Evolutionary conservation across 805 yeast species (phyloP).

Genomic region (Scheffersomyces stipitis): DNA sequence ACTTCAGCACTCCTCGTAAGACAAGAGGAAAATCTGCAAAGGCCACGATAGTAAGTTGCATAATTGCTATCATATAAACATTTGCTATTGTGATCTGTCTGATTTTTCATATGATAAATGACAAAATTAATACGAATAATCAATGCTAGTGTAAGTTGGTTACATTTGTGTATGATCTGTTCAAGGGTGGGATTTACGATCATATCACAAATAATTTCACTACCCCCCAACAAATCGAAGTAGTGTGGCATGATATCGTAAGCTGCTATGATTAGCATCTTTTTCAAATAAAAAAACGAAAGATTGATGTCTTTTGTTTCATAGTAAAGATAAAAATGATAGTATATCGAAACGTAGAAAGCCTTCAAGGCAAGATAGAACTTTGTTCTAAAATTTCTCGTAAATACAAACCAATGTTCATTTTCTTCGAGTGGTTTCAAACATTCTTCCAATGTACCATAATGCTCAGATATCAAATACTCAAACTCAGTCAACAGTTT

Average conservation of each 20-base stretch:
- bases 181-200: conserved; percentile 34
- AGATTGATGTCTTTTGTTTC: conserved; percentile 27
- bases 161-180: conserved; percentile 29
- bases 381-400: neutral
- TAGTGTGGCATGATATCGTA: conserved; percentile 34
- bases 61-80: conserved; percentile 6
- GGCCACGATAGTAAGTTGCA: conserved; percentile 13
- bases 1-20: conserved; percentile 8
- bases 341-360: neutral
- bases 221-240: conserved; percentile 28
- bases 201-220: conserved; percentile 24
- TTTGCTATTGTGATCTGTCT: conserved; percentile 16
- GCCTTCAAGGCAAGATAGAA: neutral
- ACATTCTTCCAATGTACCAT: conserved; percentile 13
- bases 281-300: conserved; percentile 38
- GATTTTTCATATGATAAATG: conserved; percentile 20
- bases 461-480: conserved; percentile 22
- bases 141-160: conserved; percentile 28
- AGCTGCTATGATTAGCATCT: conserved; percentile 25
- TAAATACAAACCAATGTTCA: conserved; percentile 13
- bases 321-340: neutral
- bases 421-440: conserved; percentile 9
- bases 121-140: conserved; percentile 27
- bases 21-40: conserved; percentile 22
- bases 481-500: conserved; percentile 37